Conservation (phyloP, 176 grass and related monocot genomes). For the Rhynchospora pubera region DNA sequence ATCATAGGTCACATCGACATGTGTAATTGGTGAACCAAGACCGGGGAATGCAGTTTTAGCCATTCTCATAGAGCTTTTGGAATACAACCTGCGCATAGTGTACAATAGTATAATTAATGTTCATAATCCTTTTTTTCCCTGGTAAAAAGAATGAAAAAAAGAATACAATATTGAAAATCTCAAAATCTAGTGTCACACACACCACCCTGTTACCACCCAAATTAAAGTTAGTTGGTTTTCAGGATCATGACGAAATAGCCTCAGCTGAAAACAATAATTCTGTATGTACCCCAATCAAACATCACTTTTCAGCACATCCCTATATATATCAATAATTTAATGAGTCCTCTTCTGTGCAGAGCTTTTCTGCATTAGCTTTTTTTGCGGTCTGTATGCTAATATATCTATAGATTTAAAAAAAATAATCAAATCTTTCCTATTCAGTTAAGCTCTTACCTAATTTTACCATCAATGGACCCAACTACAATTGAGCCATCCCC, state of each 20-base stretch:
- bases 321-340: neutral
- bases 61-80: conserved; percentile 97
- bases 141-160: neutral
- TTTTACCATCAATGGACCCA: conserved; percentile 89
- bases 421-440: neutral
- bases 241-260: neutral
- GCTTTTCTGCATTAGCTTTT: neutral
- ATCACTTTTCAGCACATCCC: neutral
- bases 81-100: conserved; percentile 48
- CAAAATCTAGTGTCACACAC: neutral
- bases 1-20: conserved; percentile 88
- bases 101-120: neutral
- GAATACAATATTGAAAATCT: neutral
- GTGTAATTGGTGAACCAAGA: conserved; percentile 78
- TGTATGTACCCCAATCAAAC: neutral
- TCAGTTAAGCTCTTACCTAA: conserved; percentile 12
- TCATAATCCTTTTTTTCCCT: neutral
- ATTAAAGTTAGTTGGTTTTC: neutral
- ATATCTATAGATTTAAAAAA: neutral
- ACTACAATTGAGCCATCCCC: conserved; percentile 92
- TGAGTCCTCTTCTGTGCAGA: neutral
- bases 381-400: neutral
- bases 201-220: neutral
- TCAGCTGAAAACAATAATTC: neutral
- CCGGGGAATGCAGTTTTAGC: conserved; percentile 93